A percentile compares a stretch with the other conserved stretches of the same genome.
These are phyloP conservation scores for Suhomyces ambrosiae DNA, from an alignment of 1,139 yeast genomes.

Conservation along the genomic window DNA sequence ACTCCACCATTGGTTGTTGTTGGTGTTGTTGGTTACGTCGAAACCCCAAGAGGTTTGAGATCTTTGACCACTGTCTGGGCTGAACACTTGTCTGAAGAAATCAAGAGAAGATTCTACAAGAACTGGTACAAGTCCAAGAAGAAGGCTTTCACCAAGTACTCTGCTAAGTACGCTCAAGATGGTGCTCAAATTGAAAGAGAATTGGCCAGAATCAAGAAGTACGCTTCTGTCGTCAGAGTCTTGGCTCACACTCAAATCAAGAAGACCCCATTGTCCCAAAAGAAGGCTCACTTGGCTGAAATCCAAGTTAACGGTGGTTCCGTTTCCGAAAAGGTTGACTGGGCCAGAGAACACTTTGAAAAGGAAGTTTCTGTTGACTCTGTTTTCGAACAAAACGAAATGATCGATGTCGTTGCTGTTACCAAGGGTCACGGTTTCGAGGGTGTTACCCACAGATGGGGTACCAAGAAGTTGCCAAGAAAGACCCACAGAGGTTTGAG, in stretches of 20 bases:
- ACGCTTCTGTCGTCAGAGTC: slow-evolving; percentile 98
- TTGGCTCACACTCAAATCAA: slow-evolving; percentile 99
- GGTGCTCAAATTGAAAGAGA: slow-evolving; percentile 91
- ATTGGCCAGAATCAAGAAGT: slow-evolving; percentile 97
- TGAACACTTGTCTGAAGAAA: slow-evolving; percentile 98
- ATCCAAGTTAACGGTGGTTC: slow-evolving; percentile 99
- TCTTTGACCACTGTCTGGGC: slow-evolving; percentile 99
- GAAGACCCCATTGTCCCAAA: slow-evolving; percentile 98
- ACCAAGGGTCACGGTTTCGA: slow-evolving; percentile 99
- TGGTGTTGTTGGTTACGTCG: slow-evolving; percentile 99
- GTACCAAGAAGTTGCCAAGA: slow-evolving; percentile 99
- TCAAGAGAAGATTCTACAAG: slow-evolving; percentile 99
- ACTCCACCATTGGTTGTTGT: slow-evolving; percentile 98
- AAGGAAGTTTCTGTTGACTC: slow-evolving; percentile 95
- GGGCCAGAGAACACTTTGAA: slow-evolving; percentile 99
- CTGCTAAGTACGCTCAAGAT: slow-evolving; percentile 95
- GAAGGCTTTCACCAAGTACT: slow-evolving; percentile 99
- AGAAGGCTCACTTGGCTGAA: slow-evolving; percentile 99
- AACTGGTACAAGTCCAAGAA: slow-evolving; percentile 99
- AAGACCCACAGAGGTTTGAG: slow-evolving; percentile 99
- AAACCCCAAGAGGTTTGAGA: slow-evolving; percentile 99
- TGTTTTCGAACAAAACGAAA: slow-evolving; percentile 98
- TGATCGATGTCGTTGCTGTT: slow-evolving; percentile 97
- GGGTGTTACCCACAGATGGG: slow-evolving; percentile 99
- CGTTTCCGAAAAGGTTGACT: slow-evolving; percentile 92